Base-by-base conservation (phyloP, 805 yeast genomes). In the Yueomyces sinensis region DNA sequence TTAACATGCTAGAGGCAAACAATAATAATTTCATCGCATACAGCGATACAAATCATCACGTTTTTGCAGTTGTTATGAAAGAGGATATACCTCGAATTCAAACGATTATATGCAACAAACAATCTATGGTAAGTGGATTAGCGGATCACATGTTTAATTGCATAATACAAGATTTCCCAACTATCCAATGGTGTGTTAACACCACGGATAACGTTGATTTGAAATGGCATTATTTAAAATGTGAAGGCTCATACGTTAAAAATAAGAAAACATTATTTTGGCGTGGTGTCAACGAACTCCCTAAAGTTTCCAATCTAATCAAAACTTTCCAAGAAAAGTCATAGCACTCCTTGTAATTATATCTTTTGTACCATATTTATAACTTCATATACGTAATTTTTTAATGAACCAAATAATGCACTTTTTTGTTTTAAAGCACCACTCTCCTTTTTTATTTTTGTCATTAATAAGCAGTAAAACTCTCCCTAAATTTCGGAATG, bases 41-140 rank as follows among this genome's bases (percentile, higher is more conserved):
- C 53, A 89, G 94, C 36, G 97, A 91, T 59, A 96, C 89, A 56
- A 95, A 95, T 20, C 69, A 84, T 45, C 97, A 91, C 50, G 96
- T 84, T 2, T 66, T 91, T 46, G 94, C 97, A 13, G 76, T 89
- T 44, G 91, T 91, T 17, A 67, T 66, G 36, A 68, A 70, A 31
- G 33, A 32, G 3, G 13, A 65, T 81, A 46, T 80, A 34, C 79
- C 94, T 9, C 70, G 67, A 32, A 63, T 89, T 42, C 94, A 83
- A 56, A 84, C 82, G 61, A 83, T 91, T 54, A 65, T 86, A 45
- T 83, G 93, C 16, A 72, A 91, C 17, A 77, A 81, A 54, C 71
- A 80, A 36, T 96, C 96, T 30, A 91, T 98, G 98, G 77, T 89
- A 55, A 91, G 91, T 65, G 89, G 87, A 45, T 95, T 91, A 36